phyloP scores from a whole-genome alignment of 225 moss, liverwort and hornwort genomes.

The Ulota crispa region DNA sequence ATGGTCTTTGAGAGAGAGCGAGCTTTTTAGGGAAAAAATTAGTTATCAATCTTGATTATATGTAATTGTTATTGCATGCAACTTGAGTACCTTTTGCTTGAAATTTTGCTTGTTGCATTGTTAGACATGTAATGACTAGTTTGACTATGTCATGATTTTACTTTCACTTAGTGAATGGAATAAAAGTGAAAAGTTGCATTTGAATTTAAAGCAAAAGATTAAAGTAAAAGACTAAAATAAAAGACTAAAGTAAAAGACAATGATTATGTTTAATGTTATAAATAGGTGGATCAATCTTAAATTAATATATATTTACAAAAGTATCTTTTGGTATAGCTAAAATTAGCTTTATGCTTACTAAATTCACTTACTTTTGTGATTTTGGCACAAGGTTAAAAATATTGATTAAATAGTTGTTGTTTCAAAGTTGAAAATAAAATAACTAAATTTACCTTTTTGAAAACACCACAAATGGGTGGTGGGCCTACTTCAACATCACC shows the following conservation, averaged over 20 bases:
- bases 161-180: not conserved
- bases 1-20: too few relatives aligned
- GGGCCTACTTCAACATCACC: too few relatives aligned
- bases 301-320: not conserved
- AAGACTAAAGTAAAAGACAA: too few relatives aligned
- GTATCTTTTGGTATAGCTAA: not conserved
- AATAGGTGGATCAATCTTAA: not conserved
- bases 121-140: not conserved
- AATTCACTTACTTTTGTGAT: not conserved
- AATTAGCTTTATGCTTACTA: not conserved
- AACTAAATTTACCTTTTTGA: not conserved
- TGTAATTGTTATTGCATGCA: too few relatives aligned
- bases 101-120: too few relatives aligned
- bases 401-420: not conserved
- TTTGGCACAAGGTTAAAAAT: not conserved
- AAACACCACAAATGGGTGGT: not conserved
- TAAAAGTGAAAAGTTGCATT: not conserved
- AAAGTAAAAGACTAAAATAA: too few relatives aligned
- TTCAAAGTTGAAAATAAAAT: not conserved
- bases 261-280: too few relatives aligned
- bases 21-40: too few relatives aligned
- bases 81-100: too few relatives aligned
- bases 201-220: not conserved
- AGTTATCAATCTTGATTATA: too few relatives aligned
- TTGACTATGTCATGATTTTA: fast-evolving